Base-by-base conservation (phyloP, 768 basidiomycete genomes). In the Cyclocybe aegerita region DNA sequence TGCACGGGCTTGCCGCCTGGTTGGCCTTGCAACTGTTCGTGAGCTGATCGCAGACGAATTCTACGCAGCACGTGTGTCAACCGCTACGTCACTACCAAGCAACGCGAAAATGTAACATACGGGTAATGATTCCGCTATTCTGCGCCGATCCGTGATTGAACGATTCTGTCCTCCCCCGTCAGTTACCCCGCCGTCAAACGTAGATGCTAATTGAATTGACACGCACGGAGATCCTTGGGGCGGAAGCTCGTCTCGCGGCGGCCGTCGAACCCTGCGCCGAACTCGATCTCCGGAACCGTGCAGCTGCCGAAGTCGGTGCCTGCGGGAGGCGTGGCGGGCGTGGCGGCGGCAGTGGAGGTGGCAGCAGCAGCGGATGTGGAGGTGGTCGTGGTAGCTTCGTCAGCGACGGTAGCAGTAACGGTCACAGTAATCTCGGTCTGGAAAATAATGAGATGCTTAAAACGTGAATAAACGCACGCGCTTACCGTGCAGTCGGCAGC, bases 61-160 rank as follows among this genome's bases (percentile, higher is more conserved):
- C 23, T 23, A 23, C 4, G 23, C 23, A 23, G 23, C 23, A 23
- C 23, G 4, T 23, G 23, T 23, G 23, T 23, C 23, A 23, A 4
- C 4, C 2, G 23, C 23, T 4, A 2, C 23, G 2, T 23, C 23
- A 23, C 23, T 2, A 23, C 23, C 23, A 23, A 4, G 23, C 23
- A 23, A 23, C 23, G 23, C 23, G 23, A 23, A 23, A 23, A 23
- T 23, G 23, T 23, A 23, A 23, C 23, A 23, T 23, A 23, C 77
- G 72, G 9, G 80, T 75, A 67, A 85, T 83, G 62, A 83, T 81
- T 54, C 67, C 71, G 56, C 81, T 79, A 60, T 76, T 75, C 56
- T 82, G 74, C n/a, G 82, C 82, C 11, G 82, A 83, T 37, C 80
- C 79, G 56, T 83, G 81, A 66, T 70, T 73, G 70, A 67, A 82